A percentile compares a stretch with the other conserved stretches of the same genome.
phyloP scores from a whole-genome alignment of 352 stramenopile species.

The Globisporangium nunn region DNA sequence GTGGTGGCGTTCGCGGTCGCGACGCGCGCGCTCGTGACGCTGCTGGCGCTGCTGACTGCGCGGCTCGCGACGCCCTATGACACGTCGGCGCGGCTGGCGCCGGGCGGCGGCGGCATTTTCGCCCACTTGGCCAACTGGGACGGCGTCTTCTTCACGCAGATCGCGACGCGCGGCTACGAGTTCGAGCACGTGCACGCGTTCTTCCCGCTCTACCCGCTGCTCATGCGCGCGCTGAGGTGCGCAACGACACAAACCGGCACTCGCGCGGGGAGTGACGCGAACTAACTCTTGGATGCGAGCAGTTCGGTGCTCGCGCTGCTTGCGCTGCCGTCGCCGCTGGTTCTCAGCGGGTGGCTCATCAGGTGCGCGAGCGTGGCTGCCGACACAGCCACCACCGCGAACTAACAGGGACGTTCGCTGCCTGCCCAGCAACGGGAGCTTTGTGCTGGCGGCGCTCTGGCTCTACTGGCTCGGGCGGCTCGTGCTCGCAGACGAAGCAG shows the following conservation, averaged over 20 bases:
- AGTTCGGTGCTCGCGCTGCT: conserved; percentile 18
- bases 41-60: conserved; percentile 36
- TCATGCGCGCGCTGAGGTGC: conserved; percentile 28
- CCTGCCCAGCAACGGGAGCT: conserved; percentile 52
- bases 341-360: conserved; percentile 49
- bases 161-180: conserved; percentile 68
- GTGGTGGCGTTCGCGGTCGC: conserved; percentile 42
- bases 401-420: no score
- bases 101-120: conserved; percentile 15
- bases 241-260: not conserved
- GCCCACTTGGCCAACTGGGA: conserved; percentile 74
- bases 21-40: conserved; percentile 37
- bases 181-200: conserved; percentile 85
- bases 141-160: conserved; percentile 74
- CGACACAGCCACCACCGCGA: no score
- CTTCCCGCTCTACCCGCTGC: conserved; percentile 71
- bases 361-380: conserved; percentile 11
- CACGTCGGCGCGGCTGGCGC: conserved; percentile 42
- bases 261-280: not conserved
- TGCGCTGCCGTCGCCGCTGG: conserved; percentile 11
- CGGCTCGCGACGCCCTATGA: conserved; percentile 57
- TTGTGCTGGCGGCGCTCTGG: conserved; percentile 58
- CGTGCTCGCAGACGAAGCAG: conserved; percentile 43
- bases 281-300: not conserved
- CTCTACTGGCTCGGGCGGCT: conserved; percentile 61